Percentiles rank a stretch among this genome's conserved stretches.
phyloP scores from a whole-genome alignment of 1,284 basidiomycete genomes.

The Mycena sp. region DNA sequence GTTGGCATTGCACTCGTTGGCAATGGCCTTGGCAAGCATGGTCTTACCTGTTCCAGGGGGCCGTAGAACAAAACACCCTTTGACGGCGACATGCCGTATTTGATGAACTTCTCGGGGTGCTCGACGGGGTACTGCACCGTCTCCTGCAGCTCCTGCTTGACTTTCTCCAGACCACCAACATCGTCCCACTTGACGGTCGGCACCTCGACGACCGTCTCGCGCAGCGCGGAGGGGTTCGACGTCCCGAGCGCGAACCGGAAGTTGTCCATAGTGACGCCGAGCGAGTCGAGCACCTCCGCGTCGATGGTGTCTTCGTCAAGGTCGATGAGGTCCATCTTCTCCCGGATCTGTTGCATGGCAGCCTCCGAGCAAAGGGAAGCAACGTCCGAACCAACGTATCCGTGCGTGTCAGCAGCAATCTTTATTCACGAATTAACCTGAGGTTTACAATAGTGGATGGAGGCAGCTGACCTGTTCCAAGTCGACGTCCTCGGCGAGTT shows the following conservation, averaged over 20 bases:
- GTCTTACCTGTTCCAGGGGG: conserved; percentile 97
- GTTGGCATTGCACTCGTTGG: conserved; percentile 99
- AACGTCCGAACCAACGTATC: conserved; percentile 98
- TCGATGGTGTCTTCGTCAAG: conserved; percentile 96
- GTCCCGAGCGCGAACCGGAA: conserved; percentile 96
- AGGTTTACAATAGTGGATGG: conserved; percentile 42
- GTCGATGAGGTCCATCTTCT: conserved; percentile 98
- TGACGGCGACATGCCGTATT: conserved; percentile 99
- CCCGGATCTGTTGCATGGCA: conserved; percentile 98
- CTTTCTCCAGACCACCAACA: conserved; percentile 98
- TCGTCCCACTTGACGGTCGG: conserved; percentile 94
- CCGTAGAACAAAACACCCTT: conserved; percentile 99
- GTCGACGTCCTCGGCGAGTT: conserved; percentile 97
- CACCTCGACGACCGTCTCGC: conserved; percentile 97
- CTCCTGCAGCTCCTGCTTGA: conserved; percentile 99
- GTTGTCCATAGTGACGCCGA: conserved; percentile 98
- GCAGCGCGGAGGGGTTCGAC: conserved; percentile 96
- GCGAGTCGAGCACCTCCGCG: conserved; percentile 94
- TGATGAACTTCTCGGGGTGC: conserved; percentile 99
- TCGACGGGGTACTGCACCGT: conserved; percentile 99
- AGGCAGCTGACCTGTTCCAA: conserved; percentile 89
- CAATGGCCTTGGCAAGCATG: conserved; percentile 95
- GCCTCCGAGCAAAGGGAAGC: conserved; percentile 97
- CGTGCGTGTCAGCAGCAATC: conserved; percentile 99
- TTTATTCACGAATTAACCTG: conserved; percentile 38